Evolutionary conservation across 495 filamentous ascomycete species (phyloP), one percentile per base, ranked within the genome.

Genomic region (Annulohypoxylon bovei): DNA sequence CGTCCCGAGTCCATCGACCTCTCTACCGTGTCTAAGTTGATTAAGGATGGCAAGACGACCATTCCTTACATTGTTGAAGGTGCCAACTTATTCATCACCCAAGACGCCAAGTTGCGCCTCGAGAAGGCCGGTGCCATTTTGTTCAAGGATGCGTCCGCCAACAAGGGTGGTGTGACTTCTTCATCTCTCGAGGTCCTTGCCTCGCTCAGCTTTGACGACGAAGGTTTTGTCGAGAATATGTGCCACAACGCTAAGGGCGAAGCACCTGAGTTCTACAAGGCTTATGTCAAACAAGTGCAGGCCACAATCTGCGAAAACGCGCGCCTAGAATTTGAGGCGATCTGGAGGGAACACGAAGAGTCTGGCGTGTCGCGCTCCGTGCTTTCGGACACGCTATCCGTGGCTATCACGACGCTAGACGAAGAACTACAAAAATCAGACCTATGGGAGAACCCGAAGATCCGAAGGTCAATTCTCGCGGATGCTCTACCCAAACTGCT

Each of bases 91-190:
- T 99, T 99, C 88, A 95, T 99, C 81, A 98, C 95, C 11, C 96
- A 99, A 81, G 95, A 99, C 76, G 94, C 93, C 70, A 99, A 99
- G 85, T 85, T 98, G 61, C 91, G 93, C 20, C 87, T 99, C 4
- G 95, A 99, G 81, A 89, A 92, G 72, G 95, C 95, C 28, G 96
- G 96, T 66, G 93, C 91, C 76, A 90, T 98, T 71, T 79, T 99
- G 44, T 98, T 92, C 88, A 99, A 99, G 84, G 95, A 99, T 80
- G 95, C 95, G 11, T 97, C 93, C 44, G 94, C 96, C 44, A 99
- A 99, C 86, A 99, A 99, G 85, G 95, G 95, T 74, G 95, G 95
- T 77, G 95, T 99, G 50, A 99, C 95, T 5, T 97, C 93, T n/a
- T 98, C 95, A 0, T 99, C 95, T 4, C 88, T 98, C 47, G 95